phyloP scores from a whole-genome alignment of 2,329 filamentous ascomycete species.

The Penicillium sclerotigenum region DNA sequence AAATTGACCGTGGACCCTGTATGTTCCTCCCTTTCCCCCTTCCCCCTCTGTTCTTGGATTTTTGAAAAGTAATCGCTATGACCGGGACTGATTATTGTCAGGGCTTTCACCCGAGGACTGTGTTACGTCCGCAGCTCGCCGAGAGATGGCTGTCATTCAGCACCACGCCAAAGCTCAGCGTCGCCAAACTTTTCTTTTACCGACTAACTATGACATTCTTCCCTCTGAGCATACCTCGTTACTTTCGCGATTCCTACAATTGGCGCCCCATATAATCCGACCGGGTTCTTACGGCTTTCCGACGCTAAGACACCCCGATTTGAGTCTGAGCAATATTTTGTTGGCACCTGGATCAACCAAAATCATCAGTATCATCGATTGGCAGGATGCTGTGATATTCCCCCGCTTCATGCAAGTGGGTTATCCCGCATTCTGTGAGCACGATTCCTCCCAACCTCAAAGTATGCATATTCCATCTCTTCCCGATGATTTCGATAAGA shows the following conservation, averaged over 20 bases:
- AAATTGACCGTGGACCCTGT: slow-evolving; percentile 29
- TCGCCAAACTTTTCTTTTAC: slow-evolving; percentile 28
- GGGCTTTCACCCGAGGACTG: slow-evolving; percentile 21
- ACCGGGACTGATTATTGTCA: slow-evolving; percentile 12
- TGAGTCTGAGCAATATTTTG: slow-evolving; percentile 29
- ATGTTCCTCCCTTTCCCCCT: slow-evolving; percentile 3
- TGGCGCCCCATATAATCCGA: slow-evolving; percentile 22
- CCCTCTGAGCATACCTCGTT: slow-evolving; percentile 24
- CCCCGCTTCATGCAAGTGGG: slow-evolving; percentile 27
- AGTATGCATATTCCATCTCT: slow-evolving; percentile 25
- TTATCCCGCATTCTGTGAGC: slow-evolving; percentile 28
- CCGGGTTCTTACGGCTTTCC: slow-evolving; percentile 12
- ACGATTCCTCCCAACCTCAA: slow-evolving; percentile 24
- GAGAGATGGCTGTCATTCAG: slow-evolving; percentile 23
- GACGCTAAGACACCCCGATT: slow-evolving; percentile 28
- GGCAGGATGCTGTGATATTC: slow-evolving; percentile 28
- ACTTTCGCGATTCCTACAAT: slow-evolving; percentile 24
- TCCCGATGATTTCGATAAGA: slow-evolving; percentile 24
- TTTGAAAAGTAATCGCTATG: background rate
- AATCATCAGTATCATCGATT: slow-evolving; percentile 29
- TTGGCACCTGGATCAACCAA: slow-evolving; percentile 24
- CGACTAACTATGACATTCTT: slow-evolving; percentile 23
- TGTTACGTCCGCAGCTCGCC: slow-evolving; percentile 26
- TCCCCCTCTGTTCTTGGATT: background rate
- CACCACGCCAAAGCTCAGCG: slow-evolving; percentile 25